Conservation (phyloP, 371 early-diverging fungal genomes). For the Fennellomyces sp. region DNA sequence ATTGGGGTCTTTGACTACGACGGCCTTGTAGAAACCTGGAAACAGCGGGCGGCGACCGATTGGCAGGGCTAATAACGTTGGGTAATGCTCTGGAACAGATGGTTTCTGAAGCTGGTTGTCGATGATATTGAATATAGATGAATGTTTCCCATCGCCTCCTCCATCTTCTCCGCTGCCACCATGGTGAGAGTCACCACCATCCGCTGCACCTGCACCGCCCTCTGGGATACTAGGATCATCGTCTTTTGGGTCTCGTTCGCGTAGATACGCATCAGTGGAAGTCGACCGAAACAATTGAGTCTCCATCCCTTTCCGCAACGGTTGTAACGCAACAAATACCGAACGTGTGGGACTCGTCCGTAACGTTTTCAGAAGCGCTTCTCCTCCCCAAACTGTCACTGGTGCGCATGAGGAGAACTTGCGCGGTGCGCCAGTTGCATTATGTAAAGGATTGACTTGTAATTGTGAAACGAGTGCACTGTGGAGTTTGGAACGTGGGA, state of each 20-base stretch:
- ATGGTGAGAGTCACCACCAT: slow-evolving; percentile 13
- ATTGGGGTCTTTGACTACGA: slow-evolving; percentile 91
- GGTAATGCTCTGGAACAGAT: slow-evolving; percentile 83
- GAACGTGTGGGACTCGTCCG: slow-evolving; percentile 11
- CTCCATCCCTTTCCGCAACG: slow-evolving; percentile 11
- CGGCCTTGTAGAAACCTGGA: slow-evolving; percentile 96
- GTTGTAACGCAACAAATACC: slow-evolving; percentile 32
- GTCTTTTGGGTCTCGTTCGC: slow-evolving; percentile 37
- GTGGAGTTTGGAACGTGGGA: slow-evolving; percentile 41
- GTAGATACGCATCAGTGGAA: slow-evolving; percentile 20
- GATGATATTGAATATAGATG: slow-evolving; percentile 29
- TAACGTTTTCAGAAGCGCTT: slow-evolving; percentile 23
- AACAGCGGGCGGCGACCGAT: slow-evolving; percentile 92
- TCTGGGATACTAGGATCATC: background rate
- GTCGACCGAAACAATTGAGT: slow-evolving; percentile 6
- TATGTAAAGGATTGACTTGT: slow-evolving; percentile 29
- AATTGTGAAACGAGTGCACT: background rate
- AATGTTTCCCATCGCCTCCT: slow-evolving; percentile 19
- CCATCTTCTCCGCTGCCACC: slow-evolving; percentile 16
- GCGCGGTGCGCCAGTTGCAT: slow-evolving; percentile 18
- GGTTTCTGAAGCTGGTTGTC: slow-evolving; percentile 68
- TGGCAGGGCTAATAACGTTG: slow-evolving; percentile 90
- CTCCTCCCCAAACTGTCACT: slow-evolving; percentile 44
- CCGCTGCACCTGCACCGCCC: no score
- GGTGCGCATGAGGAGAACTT: slow-evolving; percentile 26